Conservation (phyloP, 768 basidiomycete genomes). For the Xerocomus potaroensis region DNA sequence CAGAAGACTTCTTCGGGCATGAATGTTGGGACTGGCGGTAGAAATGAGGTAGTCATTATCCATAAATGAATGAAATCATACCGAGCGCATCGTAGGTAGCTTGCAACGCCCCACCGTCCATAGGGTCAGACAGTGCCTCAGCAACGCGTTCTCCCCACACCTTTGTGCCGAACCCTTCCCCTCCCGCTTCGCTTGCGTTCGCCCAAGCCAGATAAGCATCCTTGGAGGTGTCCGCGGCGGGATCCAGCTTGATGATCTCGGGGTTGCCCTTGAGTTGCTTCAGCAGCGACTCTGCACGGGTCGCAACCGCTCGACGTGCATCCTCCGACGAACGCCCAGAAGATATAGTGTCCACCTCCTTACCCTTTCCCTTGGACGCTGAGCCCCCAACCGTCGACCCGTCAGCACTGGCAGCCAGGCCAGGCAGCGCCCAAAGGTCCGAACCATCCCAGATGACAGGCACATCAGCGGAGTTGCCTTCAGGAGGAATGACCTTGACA, state of each 20-base stretch:
- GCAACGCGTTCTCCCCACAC: slow-evolving; percentile 53
- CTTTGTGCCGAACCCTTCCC: slow-evolving; percentile 41
- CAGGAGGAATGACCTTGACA: slow-evolving; percentile 89
- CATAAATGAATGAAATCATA: slow-evolving; percentile 30
- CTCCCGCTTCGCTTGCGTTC: slow-evolving; percentile 50
- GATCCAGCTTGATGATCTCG: slow-evolving; percentile 71
- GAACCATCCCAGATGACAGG: slow-evolving; percentile 75
- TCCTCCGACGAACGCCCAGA: slow-evolving; percentile 33
- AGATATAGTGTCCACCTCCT: slow-evolving; percentile 27
- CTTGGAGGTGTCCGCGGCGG: slow-evolving; percentile 56
- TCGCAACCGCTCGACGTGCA: slow-evolving; percentile 55
- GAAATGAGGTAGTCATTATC: slow-evolving; percentile 4
- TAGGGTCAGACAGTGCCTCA: slow-evolving; percentile 44
- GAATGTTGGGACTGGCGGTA: slow-evolving; percentile 59
- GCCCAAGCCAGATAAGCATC: slow-evolving; percentile 63
- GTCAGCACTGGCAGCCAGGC: slow-evolving; percentile 17
- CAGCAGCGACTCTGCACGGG: slow-evolving; percentile 74
- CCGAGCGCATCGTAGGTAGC: slow-evolving; percentile 56
- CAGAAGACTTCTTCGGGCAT: slow-evolving; percentile 70
- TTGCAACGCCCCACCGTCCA: slow-evolving; percentile 50
- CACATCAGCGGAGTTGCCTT: slow-evolving; percentile 35
- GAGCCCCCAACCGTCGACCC: slow-evolving; percentile 6
- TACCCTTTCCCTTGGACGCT: slow-evolving; percentile 34
- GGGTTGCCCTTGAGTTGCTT: slow-evolving; percentile 71
- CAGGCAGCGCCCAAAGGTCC: slow-evolving; percentile 79